Percentiles rank a stretch among this genome's conserved stretches.
Conservation (phyloP, 495 filamentous ascomycete genomes). For the Evernia prunastri region DNA sequence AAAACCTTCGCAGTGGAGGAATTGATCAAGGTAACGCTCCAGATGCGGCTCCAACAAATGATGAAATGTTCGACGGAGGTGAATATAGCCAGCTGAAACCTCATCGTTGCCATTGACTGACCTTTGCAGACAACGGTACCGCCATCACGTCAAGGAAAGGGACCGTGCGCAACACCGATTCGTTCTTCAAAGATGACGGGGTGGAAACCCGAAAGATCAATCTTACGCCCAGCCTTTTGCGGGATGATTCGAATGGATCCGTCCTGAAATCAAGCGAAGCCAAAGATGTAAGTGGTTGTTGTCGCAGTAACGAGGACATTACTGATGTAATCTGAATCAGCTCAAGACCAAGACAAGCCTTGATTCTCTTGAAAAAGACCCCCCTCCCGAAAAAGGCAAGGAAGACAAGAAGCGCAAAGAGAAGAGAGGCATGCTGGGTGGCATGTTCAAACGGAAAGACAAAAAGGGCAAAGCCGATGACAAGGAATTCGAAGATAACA, state of each 20-base stretch:
- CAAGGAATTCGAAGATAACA: constrained; percentile 56
- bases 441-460: constrained; percentile 91
- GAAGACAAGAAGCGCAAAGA: constrained; percentile 87
- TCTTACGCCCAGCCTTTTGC: constrained; percentile 86
- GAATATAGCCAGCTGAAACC: constrained; percentile 28
- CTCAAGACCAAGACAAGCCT: constrained; percentile 36
- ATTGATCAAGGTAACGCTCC: constrained; percentile 30
- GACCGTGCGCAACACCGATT: constrained; percentile 80
- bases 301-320: neutral
- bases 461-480: constrained; percentile 69
- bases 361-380: constrained; percentile 48
- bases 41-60: constrained; percentile 50
- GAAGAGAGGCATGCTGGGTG: constrained; percentile 90
- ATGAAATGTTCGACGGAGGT: constrained; percentile 57
- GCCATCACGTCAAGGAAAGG: constrained; percentile 72
- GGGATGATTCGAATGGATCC: constrained; percentile 66
- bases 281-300: constrained; percentile 47
- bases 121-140: constrained; percentile 42
- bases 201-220: constrained; percentile 96
- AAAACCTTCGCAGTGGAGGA: constrained; percentile 22
- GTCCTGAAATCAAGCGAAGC: constrained; percentile 53
- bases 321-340: constrained; percentile 7
- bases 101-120: constrained; percentile 12
- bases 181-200: constrained; percentile 94
- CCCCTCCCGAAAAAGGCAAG: constrained; percentile 50